Conservation (phyloP, 768 basidiomycete genomes). For the Russula abietina region DNA sequence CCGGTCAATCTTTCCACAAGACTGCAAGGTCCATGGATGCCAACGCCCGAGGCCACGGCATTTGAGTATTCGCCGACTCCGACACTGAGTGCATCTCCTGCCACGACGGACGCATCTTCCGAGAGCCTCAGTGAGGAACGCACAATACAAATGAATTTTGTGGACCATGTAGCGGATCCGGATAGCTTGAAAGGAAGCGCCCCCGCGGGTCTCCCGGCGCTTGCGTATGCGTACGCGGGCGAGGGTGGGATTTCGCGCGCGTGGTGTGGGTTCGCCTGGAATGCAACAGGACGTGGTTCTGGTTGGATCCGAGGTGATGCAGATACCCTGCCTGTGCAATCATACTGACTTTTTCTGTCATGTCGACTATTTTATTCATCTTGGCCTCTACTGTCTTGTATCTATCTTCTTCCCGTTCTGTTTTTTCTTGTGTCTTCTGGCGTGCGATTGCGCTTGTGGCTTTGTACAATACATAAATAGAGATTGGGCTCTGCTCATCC, state of each 20-base stretch:
- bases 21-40: constrained; percentile 14
- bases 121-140: constrained; percentile 24
- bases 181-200: constrained; percentile 12
- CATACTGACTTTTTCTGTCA: constrained; percentile 14
- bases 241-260: constrained; percentile 24
- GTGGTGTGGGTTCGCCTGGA: constrained; percentile 24
- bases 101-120: constrained; percentile 22
- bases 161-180: constrained; percentile 17
- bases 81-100: constrained; percentile 22
- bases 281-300: constrained; percentile 10
- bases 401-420: constrained; percentile 11
- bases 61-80: constrained; percentile 25
- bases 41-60: constrained; percentile 10
- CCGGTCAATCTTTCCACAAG: neutral
- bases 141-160: constrained; percentile 22
- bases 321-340: constrained; percentile 13
- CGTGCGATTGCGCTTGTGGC: constrained; percentile 16
- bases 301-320: constrained; percentile 19
- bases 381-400: constrained; percentile 9
- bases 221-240: constrained; percentile 25
- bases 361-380: constrained; percentile 19
- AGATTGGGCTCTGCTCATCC: constrained; percentile 5
- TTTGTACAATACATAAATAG: constrained; percentile 20
- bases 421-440: constrained; percentile 18
- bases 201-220: constrained; percentile 11